phyloP scores from a whole-genome alignment of 768 basidiomycete species.

The Punctularia strigosozonata region DNA sequence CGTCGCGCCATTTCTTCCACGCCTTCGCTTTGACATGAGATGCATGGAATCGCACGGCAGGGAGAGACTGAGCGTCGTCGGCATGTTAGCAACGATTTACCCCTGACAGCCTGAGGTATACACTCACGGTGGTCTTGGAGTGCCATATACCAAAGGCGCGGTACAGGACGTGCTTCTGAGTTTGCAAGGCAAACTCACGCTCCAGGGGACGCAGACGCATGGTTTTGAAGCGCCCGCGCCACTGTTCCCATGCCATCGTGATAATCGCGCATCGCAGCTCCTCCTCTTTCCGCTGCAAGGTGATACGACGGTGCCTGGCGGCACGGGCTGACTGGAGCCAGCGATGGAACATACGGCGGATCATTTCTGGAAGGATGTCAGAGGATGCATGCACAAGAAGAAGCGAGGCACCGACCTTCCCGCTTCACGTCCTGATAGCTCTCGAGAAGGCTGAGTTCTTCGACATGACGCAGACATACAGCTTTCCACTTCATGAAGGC shows the following conservation, averaged over 20 bases:
- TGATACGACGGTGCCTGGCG: slow-evolving; percentile 46
- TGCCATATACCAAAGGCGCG: slow-evolving; percentile 68
- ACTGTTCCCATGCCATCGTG: slow-evolving; percentile 61
- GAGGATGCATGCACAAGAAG: too few relatives aligned
- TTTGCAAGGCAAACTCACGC: slow-evolving; percentile 44
- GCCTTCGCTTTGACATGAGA: slow-evolving; percentile 44
- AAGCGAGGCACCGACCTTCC: slow-evolving; percentile 40
- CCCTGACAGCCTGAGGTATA: not conserved
- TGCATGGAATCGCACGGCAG: slow-evolving; percentile 69
- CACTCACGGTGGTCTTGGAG: slow-evolving; percentile 57
- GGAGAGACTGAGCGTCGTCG: slow-evolving; percentile 41
- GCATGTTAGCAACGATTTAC: not conserved
- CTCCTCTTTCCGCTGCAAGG: slow-evolving; percentile 49
- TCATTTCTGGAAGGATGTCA: slow-evolving; percentile 34
- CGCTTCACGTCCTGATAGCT: slow-evolving; percentile 73
- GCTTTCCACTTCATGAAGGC: slow-evolving; percentile 63
- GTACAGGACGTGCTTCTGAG: slow-evolving; percentile 47
- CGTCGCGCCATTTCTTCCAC: slow-evolving; percentile 56
- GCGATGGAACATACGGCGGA: slow-evolving; percentile 54
- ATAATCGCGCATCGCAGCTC: slow-evolving; percentile 43
- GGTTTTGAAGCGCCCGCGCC: slow-evolving; percentile 63
- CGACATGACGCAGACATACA: slow-evolving; percentile 47
- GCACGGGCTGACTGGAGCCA: slow-evolving; percentile 57
- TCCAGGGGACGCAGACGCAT: slow-evolving; percentile 59
- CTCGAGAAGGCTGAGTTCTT: slow-evolving; percentile 71